These are phyloP conservation scores for Dothideomycetes sp. DNA, from an alignment of 2,329 filamentous ascomycete species.

Conservation along the genomic window DNA sequence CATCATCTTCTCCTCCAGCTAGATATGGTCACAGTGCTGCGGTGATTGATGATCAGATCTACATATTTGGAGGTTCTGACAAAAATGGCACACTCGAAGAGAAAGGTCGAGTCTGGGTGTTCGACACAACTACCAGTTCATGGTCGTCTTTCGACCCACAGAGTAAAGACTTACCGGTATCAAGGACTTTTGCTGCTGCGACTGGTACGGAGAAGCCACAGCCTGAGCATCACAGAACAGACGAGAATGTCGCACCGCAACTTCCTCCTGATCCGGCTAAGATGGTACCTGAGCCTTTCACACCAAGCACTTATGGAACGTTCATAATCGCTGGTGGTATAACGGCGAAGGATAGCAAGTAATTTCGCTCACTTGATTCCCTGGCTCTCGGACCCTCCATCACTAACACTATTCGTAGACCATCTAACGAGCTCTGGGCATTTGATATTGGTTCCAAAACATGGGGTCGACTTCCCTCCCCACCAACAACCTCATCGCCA, in stretches of 20 bases:
- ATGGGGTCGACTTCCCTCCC: conserved; percentile 43
- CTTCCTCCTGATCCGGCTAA: conserved; percentile 33
- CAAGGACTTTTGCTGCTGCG: conserved; percentile 29
- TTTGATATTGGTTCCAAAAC: conserved; percentile 41
- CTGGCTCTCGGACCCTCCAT: not conserved
- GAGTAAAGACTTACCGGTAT: conserved; percentile 19
- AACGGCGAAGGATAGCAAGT: conserved; percentile 19
- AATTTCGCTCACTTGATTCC: not conserved
- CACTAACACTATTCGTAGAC: not conserved
- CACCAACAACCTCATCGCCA: conserved; percentile 27
- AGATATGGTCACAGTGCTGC: conserved; percentile 35
- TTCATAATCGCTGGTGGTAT: conserved; percentile 44
- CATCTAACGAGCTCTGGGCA: conserved; percentile 40
- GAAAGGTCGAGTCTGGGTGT: conserved; percentile 36
- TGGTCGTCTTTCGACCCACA: conserved; percentile 34
- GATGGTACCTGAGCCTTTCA: conserved; percentile 33
- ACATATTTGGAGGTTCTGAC: conserved; percentile 34
- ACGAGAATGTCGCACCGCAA: conserved; percentile 26
- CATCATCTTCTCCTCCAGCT: conserved; percentile 28
- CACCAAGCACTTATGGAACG: conserved; percentile 37
- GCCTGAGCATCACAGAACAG: conserved; percentile 23
- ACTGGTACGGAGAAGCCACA: conserved; percentile 33
- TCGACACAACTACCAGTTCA: conserved; percentile 30
- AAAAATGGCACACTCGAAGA: conserved; percentile 21
- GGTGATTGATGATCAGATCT: conserved; percentile 36